These are phyloP conservation scores for Gnetum montanum DNA, from an alignment of 75 land plant species.

Conservation along the genomic window DNA sequence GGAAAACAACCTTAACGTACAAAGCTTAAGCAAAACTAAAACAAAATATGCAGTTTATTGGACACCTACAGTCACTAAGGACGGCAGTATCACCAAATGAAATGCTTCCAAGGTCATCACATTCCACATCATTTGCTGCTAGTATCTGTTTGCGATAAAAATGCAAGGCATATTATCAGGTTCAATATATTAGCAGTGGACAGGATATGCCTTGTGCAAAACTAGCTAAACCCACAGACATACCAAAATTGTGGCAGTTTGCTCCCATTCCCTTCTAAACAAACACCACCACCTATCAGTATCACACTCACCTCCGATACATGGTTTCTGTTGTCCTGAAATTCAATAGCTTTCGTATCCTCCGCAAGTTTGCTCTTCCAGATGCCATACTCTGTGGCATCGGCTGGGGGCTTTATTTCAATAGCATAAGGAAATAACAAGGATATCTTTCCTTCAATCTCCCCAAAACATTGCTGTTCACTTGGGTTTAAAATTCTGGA, in stretches of 20 bases:
- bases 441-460: conserved; percentile 39
- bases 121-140: conserved; percentile 77
- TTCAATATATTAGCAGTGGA: too few species aligned
- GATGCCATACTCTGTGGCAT: conserved; percentile 48
- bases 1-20: too few species aligned
- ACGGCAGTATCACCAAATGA: conserved; percentile 48
- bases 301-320: conserved; percentile 54
- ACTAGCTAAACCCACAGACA: too few species aligned
- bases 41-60: too few species aligned
- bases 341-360: conserved; percentile 76
- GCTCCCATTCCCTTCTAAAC: too few species aligned
- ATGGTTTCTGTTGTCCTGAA: conserved; percentile 74
- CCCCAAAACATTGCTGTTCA: conserved; percentile 16
- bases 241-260: too few species aligned
- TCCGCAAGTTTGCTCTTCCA: conserved; percentile 82
- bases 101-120: conserved; percentile 71
- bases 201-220: too few species aligned
- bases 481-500: conserved; percentile 41
- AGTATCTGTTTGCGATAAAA: conserved; percentile 21
- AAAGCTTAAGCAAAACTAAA: too few species aligned
- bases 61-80: conserved; percentile 46
- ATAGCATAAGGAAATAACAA: conserved; percentile 65
- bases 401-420: conserved; percentile 72
- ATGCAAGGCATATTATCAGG: too few species aligned
- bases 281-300: too few species aligned